A percentile compares a stretch with the other conserved stretches of the same genome.
phyloP scores from a whole-genome alignment of 2,329 filamentous ascomycete genomes.

The Elsinoe perseae region DNA sequence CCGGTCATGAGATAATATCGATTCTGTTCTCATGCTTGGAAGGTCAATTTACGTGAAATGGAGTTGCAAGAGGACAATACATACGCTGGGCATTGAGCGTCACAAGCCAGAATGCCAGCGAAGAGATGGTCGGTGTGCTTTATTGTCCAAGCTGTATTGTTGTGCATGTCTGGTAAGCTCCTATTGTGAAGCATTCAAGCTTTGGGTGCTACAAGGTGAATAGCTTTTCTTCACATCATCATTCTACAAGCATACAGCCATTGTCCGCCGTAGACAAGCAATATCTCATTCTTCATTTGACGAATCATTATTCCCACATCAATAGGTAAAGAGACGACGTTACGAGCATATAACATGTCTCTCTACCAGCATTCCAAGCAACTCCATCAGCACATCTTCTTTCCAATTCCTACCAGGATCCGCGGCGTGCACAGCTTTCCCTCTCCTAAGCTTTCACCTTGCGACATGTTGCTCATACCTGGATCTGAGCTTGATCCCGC shows the following conservation, averaged over 20 bases:
- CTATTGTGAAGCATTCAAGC: neutral
- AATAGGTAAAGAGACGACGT: neutral
- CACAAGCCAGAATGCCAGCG: neutral
- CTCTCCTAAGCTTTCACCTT: neutral
- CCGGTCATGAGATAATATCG: no score
- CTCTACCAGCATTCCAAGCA: neutral
- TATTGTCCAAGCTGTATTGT: neutral
- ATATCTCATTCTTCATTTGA: neutral
- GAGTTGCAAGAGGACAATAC: neutral
- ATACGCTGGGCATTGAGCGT: neutral
- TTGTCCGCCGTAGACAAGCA: neutral
- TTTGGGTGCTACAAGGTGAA: neutral
- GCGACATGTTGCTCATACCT: neutral
- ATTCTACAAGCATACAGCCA: neutral
- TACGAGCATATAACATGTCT: neutral
- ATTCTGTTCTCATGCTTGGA: no score
- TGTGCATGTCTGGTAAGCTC: neutral
- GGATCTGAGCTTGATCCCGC: neutral
- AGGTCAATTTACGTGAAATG: no score
- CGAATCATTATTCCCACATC: neutral
- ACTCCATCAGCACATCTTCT: neutral
- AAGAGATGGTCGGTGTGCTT: neutral
- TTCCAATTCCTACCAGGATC: neutral
- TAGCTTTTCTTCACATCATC: neutral
- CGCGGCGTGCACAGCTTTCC: neutral